Evolutionary conservation across 345 rosid genomes (phyloP), one percentile per base, ranked within the genome.

Genomic region (Theobroma cacao): DNA sequence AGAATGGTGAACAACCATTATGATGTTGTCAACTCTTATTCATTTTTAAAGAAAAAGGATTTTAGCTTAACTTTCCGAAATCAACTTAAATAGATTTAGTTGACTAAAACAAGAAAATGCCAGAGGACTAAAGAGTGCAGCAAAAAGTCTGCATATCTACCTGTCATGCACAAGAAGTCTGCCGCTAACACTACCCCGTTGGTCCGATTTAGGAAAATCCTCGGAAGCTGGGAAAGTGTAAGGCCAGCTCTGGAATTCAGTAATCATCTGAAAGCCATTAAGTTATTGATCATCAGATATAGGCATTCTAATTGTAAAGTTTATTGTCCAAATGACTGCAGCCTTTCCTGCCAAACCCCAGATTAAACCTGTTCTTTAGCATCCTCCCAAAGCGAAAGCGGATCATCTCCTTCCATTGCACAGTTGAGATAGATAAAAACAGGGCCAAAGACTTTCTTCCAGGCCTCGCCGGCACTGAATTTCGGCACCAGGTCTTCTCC

Each of bases 371-470:
- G 93, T 18, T 66, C 28, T 81, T 91, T 88, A 26, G 95, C 95
- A 76, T 87, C 91, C 26, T 86, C 85, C 95, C 93, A 91, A 6
- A 91, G 88, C 8, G 61, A 86, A 74, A 7, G 70, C 0, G 84
- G 75, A 22, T 80, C 82, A 1, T 59, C 75, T 22, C 76, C 84
- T 18, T 74, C 77, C 17, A 33, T 5, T 30, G 74, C 53, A 14
- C 85, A 76, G 75, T 91, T 91, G 20, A 88, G 80, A 65, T 88
- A 88, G 59, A 91, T 64, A 76, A 91, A 91, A 66, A 91, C 86
- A 0, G 93, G 95, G 36, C 95, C 95, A 22, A 90, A 90, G 55
- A 93, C 98, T 75, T 92, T 95, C 89, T 93, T 95, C 98, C 98
- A 95, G 59, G 79, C 77, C 78, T 95, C 98, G 26, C 85, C 89